Base-by-base conservation (phyloP, 257 asterid genomes). In the Echites panduratus region DNA sequence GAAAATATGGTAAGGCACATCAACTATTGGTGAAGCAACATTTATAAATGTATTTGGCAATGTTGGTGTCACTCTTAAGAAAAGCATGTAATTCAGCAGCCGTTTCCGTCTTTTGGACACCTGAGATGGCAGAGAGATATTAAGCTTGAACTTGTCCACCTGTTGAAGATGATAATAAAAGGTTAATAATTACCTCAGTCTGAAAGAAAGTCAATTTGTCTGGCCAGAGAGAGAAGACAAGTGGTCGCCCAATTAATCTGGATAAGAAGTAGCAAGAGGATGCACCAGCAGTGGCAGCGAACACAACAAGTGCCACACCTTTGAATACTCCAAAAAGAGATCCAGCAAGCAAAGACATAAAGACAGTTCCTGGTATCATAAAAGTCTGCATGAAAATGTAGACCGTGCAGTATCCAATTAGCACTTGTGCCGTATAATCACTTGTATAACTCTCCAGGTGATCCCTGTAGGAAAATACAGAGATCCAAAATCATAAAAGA, bases 351-450 rank as follows among this genome's bases (percentile, higher is more conserved):
- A 93, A 85, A 44, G 98, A 91, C 98, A 93, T 93, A 68, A 91
- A 91, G 70, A 91, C 92, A 32, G 98, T 93, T 68, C 98, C 97
- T 0, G 98, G 98, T 71, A 93, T 93, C 98, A 93, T 93, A 79
- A 91, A 93, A 26, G 98, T 93, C 96, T 93, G 98, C 98, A 93
- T 93, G 79, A 89, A 93, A 66, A 93, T 85, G 91, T 91, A 91
- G 79, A 91, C 96, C 58, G 90, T 78, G 79, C 96, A 88, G 83
- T 93, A 93, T 47, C 98, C 96, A 45, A 93, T 84, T 32, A 93
- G 94, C 79, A 93, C 97, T 83, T 93, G 98, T 44, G 79, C 4
- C 4, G 98, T 91, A 83, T 93, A 93, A 86, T 93, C 98, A 53
- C 96, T 93, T 59, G 97, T 85, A 68, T 93, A 91, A 82, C 86